Conservation (phyloP, 371 early-diverging fungal species). For the Paraphysoderma sedebokerense region DNA sequence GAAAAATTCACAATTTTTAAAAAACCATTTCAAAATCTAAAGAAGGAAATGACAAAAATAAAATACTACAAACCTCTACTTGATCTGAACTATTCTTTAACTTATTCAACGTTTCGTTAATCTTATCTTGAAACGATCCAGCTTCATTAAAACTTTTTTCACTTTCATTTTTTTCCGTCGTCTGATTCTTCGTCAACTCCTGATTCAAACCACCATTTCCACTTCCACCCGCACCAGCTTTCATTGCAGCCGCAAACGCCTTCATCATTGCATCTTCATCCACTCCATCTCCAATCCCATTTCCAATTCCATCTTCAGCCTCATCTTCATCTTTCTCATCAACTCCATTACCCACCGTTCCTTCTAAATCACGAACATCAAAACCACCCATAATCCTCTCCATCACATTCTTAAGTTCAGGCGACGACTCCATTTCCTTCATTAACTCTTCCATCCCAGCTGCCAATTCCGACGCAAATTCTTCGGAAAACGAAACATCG, state of each 20-base stretch:
- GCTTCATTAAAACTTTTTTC: conserved; percentile 7
- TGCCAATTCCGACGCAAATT: conserved; percentile 56
- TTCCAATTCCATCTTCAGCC: no score
- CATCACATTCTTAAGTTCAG: no score
- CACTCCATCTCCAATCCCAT: no score
- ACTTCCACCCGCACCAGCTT: no score
- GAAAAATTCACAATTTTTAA: background rate
- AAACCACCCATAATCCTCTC: no score
- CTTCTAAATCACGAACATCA: no score
- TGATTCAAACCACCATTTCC: no score
- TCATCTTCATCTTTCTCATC: no score
- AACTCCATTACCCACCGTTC: no score
- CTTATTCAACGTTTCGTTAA: conserved; percentile 68
- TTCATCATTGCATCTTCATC: no score
- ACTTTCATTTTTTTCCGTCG: conserved; percentile 68
- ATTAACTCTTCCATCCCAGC: conserved; percentile 58
- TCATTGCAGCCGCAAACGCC: no score
- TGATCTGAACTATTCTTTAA: conserved; percentile 64
- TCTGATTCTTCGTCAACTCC: no score
- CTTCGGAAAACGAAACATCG: conserved; percentile 24
- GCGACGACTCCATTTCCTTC: conserved; percentile 35
- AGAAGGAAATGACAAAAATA: background rate
- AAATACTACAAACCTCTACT: conserved; percentile 39
- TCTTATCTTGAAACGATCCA: conserved; percentile 53
- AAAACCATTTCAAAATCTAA: conserved; percentile 4